phyloP scores from a whole-genome alignment of 2,329 filamentous ascomycete species.

The Lecanosticta acicola region DNA sequence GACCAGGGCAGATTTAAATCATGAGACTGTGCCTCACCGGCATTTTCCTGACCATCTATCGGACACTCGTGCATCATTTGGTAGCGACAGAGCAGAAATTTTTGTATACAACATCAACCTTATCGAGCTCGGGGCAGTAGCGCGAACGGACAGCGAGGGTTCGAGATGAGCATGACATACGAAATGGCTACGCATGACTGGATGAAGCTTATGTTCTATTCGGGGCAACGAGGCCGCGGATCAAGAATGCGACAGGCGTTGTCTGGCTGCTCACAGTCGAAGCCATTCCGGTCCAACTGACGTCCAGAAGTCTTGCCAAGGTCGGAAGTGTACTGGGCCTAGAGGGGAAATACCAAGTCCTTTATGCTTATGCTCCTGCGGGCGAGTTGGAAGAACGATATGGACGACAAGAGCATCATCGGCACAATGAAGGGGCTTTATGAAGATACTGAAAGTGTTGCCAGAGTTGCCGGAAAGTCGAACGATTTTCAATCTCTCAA shows the following conservation, averaged over 20 bases:
- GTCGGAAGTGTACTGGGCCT: neutral
- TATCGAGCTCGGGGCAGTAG: neutral
- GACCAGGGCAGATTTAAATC: no score
- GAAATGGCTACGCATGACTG: neutral
- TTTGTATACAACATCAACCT: neutral
- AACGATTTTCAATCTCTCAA: slow-evolving; percentile 23
- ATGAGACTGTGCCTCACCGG: no score
- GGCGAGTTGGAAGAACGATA: neutral
- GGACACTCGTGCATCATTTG: no score
- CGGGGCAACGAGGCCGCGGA: neutral
- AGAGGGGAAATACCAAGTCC: neutral
- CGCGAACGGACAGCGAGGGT: neutral
- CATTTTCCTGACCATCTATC: no score
- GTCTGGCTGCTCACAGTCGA: neutral
- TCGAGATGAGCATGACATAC: neutral
- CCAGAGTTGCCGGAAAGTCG: neutral
- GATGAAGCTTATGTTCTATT: neutral
- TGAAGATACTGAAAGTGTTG: neutral
- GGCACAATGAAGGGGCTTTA: neutral
- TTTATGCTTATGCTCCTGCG: neutral
- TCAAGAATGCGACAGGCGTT: neutral
- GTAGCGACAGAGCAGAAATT: no score
- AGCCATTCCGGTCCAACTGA: neutral
- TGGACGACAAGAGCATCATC: neutral
- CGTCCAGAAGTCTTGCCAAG: neutral